Evolutionary conservation across 257 asterid species (phyloP).

Genomic region (Ballota nigra): DNA sequence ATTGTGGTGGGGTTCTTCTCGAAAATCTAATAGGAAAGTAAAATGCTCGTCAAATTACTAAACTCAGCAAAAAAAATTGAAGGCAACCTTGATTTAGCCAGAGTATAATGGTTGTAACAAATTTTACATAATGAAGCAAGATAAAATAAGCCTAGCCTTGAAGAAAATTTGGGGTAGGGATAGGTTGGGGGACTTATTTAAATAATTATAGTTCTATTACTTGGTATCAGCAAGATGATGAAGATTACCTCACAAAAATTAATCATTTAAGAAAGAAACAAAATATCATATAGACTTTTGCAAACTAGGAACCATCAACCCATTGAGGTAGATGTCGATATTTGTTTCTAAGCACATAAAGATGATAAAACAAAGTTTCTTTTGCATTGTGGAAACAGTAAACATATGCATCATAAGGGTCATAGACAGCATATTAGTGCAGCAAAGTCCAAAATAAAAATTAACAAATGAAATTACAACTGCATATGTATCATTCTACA

Average conservation of each 20-base stretch:
- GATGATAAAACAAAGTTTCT: neutral
- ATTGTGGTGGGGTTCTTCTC: slow-evolving; percentile 56
- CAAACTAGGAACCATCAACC: neutral
- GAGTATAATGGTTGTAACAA: no score
- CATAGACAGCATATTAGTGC: neutral
- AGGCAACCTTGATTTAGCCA: no score
- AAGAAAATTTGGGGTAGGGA: neutral
- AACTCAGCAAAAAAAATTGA: no score
- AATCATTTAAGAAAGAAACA: neutral
- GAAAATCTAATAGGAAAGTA: slow-evolving; percentile 29
- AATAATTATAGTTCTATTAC: neutral
- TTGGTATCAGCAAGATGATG: neutral
- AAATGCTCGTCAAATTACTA: neutral
- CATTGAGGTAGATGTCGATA: neutral
- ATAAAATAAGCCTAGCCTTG: neutral
- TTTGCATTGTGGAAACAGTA: no score
- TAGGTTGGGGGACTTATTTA: neutral
- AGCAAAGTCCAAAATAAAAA: neutral
- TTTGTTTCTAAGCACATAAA: neutral
- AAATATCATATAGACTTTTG: neutral
- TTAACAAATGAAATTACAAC: neutral
- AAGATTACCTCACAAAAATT: neutral
- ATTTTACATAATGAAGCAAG: neutral
- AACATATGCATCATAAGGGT: neutral
- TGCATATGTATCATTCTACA: neutral